Conservation (phyloP, 345 rosid genomes). For the Crucihimalaya himalaica region DNA sequence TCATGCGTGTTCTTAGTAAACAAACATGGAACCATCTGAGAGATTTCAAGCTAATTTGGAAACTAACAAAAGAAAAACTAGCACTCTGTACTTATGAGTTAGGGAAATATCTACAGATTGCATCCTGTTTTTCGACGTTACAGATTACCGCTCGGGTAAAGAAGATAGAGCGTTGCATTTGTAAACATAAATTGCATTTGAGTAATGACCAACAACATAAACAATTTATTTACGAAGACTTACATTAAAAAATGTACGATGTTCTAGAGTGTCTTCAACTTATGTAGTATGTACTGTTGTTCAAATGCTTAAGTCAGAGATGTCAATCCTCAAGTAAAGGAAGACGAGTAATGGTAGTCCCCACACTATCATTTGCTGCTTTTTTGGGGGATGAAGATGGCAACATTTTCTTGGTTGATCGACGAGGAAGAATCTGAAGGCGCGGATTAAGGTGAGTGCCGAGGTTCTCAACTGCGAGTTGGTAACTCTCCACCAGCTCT, state of each 20-base stretch:
- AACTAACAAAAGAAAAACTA: neutral
- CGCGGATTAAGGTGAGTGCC: slow-evolving; percentile 81
- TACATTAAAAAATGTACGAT: slow-evolving; percentile 36
- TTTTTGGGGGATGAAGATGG: slow-evolving; percentile 37
- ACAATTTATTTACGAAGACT: slow-evolving; percentile 32
- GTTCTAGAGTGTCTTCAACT: slow-evolving; percentile 23
- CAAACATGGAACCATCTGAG: neutral
- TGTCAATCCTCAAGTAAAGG: slow-evolving; percentile 73
- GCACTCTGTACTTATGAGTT: neutral
- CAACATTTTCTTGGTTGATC: slow-evolving; percentile 51
- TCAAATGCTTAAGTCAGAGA: slow-evolving; percentile 22
- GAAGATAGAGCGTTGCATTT: slow-evolving; percentile 23
- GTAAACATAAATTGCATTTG: slow-evolving; percentile 16
- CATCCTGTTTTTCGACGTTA: neutral
- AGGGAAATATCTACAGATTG: slow-evolving; percentile 13
- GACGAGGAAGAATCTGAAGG: slow-evolving; percentile 84
- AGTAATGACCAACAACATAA: slow-evolving; percentile 26
- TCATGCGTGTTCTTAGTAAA: neutral
- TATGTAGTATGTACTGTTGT: slow-evolving; percentile 15
- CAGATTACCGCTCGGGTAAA: slow-evolving; percentile 16
- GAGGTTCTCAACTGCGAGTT: slow-evolving; percentile 78
- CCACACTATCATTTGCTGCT: slow-evolving; percentile 40
- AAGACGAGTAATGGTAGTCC: slow-evolving; percentile 57
- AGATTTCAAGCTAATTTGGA: neutral
- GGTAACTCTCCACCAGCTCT: slow-evolving; percentile 91